These are phyloP conservation scores for Penicillium longicatenatum DNA, from an alignment of 495 filamentous ascomycete species.

Conservation along the genomic window DNA sequence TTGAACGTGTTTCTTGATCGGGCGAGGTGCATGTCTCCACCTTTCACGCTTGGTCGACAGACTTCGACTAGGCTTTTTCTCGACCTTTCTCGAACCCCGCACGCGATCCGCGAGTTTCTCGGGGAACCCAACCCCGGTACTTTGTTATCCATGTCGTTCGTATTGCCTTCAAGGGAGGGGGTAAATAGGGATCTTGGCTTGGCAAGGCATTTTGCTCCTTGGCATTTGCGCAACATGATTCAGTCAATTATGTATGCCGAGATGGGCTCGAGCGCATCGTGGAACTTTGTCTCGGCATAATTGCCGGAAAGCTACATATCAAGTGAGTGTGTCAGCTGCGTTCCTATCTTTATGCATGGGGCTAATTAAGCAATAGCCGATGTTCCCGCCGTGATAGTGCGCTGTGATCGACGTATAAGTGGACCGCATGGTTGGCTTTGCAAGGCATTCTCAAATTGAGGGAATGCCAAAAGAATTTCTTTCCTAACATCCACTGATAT, in stretches of 20 bases:
- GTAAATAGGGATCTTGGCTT: not conserved
- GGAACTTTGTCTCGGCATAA: not conserved
- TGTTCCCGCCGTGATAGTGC: not conserved
- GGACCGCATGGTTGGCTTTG: not conserved
- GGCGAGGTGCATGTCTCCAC: slow-evolving; percentile 7
- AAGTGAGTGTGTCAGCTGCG: not conserved
- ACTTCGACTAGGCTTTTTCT: slow-evolving; percentile 26
- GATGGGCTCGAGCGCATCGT: slow-evolving; percentile 9
- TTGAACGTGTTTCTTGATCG: slow-evolving; percentile 59
- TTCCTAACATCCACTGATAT: too few species aligned
- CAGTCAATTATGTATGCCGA: slow-evolving; percentile 17
- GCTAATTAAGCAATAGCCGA: not conserved
- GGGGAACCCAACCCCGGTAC: slow-evolving; percentile 10
- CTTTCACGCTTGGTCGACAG: slow-evolving; percentile 6
- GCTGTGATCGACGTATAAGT: not conserved
- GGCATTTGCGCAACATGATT: slow-evolving; percentile 20
- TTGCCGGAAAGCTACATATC: not conserved
- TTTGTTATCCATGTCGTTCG: not conserved
- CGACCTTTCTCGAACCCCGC: slow-evolving; percentile 22
- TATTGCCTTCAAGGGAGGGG: not conserved
- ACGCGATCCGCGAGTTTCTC: slow-evolving; percentile 2
- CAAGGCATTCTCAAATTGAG: too few species aligned
- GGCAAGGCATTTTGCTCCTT: slow-evolving; percentile 9
- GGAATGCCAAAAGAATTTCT: too few species aligned
- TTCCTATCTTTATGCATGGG: not conserved